Percentiles rank a stretch among this genome's conserved stretches.
Evolutionary conservation across 1,284 basidiomycete genomes (phyloP).

Genomic region (Agroathelia rolfsii): DNA sequence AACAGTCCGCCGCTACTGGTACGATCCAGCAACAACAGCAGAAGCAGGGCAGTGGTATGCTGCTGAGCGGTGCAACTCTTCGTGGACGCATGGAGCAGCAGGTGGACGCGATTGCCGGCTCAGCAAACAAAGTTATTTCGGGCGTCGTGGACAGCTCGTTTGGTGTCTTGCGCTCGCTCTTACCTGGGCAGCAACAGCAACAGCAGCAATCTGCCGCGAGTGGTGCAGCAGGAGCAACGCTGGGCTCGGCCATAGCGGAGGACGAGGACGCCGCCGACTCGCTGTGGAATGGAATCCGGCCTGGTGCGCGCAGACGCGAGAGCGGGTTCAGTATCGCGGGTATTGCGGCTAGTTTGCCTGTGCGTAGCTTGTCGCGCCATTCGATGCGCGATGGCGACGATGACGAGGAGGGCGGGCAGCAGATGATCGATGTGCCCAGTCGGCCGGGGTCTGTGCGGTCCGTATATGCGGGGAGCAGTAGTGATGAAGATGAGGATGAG

Average conservation of each 20-base stretch:
- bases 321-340: conserved; percentile 76
- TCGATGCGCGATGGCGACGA: conserved; percentile 17
- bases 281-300: conserved; percentile 36
- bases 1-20: conserved; percentile 16
- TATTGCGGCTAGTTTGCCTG: conserved; percentile 58
- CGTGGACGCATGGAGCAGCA: conserved; percentile 75
- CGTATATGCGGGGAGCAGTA: conserved; percentile 16
- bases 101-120: conserved; percentile 74
- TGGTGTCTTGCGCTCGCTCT: conserved; percentile 67
- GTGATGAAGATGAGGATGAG: conserved; percentile 21
- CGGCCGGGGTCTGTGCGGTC: conserved; percentile 45
- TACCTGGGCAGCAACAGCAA: conserved; percentile 21
- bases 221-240: conserved; percentile 14
- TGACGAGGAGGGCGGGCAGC: conserved; percentile 52
- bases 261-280: conserved; percentile 19
- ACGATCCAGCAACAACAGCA: too few species aligned
- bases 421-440: conserved; percentile 51
- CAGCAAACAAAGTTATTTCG: conserved; percentile 76
- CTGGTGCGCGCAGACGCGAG: conserved; percentile 58
- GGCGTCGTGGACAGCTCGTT: conserved; percentile 82
- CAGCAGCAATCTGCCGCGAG: conserved; percentile 17
- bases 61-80: conserved; percentile 35
- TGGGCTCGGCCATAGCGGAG: conserved; percentile 17
- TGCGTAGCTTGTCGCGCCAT: conserved; percentile 25
- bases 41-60: conserved; percentile 16